Percentiles rank a stretch among this genome's conserved stretches.
Evolutionary conservation across 2,329 filamentous ascomycete species (phyloP).

Genomic region (Trichoderma simmonsii): DNA sequence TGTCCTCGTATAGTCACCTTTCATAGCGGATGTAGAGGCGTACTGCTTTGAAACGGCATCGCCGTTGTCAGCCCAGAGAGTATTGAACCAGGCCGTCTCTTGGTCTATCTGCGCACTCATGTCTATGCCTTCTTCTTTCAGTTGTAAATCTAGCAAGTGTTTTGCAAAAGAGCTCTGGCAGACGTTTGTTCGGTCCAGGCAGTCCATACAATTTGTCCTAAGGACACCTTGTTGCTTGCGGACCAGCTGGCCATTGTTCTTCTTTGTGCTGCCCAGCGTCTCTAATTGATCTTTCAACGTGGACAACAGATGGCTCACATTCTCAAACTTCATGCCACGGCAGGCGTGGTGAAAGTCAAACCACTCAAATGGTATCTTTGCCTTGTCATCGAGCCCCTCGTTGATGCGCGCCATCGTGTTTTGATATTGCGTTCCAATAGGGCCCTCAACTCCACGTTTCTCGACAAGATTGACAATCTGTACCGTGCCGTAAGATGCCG

Average conservation of each 20-base stretch:
- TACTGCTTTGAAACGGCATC: conserved; percentile 96
- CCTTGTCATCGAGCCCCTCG: conserved; percentile 49
- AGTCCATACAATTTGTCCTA: conserved; percentile 99
- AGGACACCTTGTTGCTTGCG: conserved; percentile 68
- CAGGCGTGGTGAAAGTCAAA: conserved; percentile 95
- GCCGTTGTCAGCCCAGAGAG: conserved; percentile 94
- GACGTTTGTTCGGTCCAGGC: conserved; percentile 91
- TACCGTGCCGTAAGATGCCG: conserved; percentile 67
- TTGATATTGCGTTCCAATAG: conserved; percentile 76
- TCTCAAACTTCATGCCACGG: conserved; percentile 96
- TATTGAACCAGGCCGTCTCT: conserved; percentile 90
- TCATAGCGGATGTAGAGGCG: conserved; percentile 90
- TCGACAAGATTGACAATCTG: conserved; percentile 85
- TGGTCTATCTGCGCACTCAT: conserved; percentile 74
- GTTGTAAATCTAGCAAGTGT: conserved; percentile 74
- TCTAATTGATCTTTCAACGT: conserved; percentile 66
- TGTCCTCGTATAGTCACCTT: conserved; percentile 93
- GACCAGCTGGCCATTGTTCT: conserved; percentile 42
- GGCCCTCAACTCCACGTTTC: conserved; percentile 76
- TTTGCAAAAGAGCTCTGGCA: conserved; percentile 89
- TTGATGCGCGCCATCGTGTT: conserved; percentile 65
- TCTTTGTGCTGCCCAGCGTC: conserved; percentile 67
- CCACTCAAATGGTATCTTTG: conserved; percentile 71
- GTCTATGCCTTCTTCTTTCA: conserved; percentile 71
- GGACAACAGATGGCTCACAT: conserved; percentile 76